Evolutionary conservation across 2,329 filamentous ascomycete genomes (phyloP), one percentile per base, ranked within the genome.

Genomic region (Phoma sp.): DNA sequence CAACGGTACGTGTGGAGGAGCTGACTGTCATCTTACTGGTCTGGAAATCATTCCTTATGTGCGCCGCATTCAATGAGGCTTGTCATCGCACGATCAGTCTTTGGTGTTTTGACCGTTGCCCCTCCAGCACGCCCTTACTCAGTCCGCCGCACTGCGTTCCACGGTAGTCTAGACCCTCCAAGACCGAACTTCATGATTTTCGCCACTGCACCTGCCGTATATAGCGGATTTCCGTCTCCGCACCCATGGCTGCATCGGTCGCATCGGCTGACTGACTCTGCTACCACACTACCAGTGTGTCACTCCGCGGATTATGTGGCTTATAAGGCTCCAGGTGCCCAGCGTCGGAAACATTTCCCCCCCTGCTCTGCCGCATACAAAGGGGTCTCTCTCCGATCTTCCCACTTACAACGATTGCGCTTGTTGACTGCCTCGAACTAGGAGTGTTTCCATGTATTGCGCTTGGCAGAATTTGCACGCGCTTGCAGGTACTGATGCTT

Each of bases 121-220:
- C 29, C 36, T 49, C 46, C 43, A 37, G 8, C 10, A 33, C 36
- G n/a, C 8, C n/a, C 23, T 18, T 22, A 25, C 37, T 30, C n/a
- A 11, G 23, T 24, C 30, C 35, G 25, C 23, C 11, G 7, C 29
- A 29, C n/a, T 24, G 22, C 3, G 10, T 32, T 29, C 27, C 27
- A 29, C 9, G 27, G 6, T 7, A 24, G 24, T 38, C 27, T 27
- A 47, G 44, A 35, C 44, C 41, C 18, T 9, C 24, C 30, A 30
- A 10, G 35, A 27, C 23, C 27, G 36, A 5, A 33, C 37, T 23
- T 45, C 46, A 24, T 24, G 52, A 55, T 46, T 41, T 49, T 41
- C 52, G 52, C 52, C 52, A 55, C 46, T n/a, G 23, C 41, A 55
- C 40, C 46, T 47, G 46, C 52, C 52, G 27, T 30, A 50, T 38